These are phyloP conservation scores for Bipolaris bicolor DNA, from an alignment of 2,329 filamentous ascomycete genomes.

Conservation along the genomic window DNA sequence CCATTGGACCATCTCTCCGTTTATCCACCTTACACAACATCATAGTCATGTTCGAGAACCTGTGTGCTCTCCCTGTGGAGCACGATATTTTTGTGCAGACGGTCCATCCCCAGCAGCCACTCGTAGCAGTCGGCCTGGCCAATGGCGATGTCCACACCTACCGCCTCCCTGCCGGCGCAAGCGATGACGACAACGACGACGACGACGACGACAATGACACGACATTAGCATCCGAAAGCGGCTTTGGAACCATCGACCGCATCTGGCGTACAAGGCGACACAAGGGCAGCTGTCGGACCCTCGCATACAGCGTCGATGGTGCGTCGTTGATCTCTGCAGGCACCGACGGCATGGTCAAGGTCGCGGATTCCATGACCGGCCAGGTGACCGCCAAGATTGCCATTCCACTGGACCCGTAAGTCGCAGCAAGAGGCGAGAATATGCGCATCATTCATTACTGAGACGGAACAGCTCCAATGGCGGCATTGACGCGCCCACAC, in stretches of 20 bases:
- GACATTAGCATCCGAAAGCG: conserved; percentile 60
- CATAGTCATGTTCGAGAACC: conserved; percentile 79
- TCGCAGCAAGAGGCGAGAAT: background rate
- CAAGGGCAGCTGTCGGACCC: conserved; percentile 87
- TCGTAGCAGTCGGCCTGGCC: conserved; percentile 84
- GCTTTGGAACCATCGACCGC: conserved; percentile 78
- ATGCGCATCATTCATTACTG: conserved; percentile 1
- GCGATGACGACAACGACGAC: conserved; percentile 49
- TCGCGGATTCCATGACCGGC: conserved; percentile 63
- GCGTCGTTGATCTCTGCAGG: conserved; percentile 66
- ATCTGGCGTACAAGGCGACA: conserved; percentile 87
- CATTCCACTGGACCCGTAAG: conserved; percentile 64
- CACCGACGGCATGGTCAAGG: conserved; percentile 68
- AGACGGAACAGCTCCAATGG: conserved; percentile 48
- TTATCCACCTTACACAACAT: conserved; percentile 1
- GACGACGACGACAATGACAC: conserved; percentile 58
- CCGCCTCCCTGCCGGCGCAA: conserved; percentile 67
- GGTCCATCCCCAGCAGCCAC: conserved; percentile 80
- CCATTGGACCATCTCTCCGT: background rate
- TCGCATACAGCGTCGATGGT: conserved; percentile 82
- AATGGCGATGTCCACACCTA: conserved; percentile 87
- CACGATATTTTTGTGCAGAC: conserved; percentile 89
- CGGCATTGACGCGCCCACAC: conserved; percentile 73
- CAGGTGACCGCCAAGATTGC: conserved; percentile 81
- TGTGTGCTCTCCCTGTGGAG: conserved; percentile 85